A percentile compares a stretch with the other conserved stretches of the same genome.
Conservation (phyloP, 2,329 filamentous ascomycete species). For the Neodidymelliopsis sp. region DNA sequence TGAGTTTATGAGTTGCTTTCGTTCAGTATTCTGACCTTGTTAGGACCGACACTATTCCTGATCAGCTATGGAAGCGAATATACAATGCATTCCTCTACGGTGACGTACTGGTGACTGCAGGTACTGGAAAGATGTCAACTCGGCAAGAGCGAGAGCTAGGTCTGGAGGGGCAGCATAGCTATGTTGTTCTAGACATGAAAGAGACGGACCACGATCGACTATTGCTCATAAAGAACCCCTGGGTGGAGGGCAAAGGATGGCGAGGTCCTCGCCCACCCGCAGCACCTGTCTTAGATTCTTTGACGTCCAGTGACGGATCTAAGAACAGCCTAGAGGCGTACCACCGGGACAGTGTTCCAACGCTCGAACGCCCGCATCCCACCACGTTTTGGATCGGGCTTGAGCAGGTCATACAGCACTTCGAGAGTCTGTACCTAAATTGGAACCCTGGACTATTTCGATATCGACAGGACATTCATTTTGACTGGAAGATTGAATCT, state of each 20-base stretch:
- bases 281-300: slow-evolving; percentile 25
- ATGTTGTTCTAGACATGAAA: slow-evolving; percentile 83
- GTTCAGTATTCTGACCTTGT: slow-evolving; percentile 11
- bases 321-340: slow-evolving; percentile 30
- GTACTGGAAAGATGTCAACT: slow-evolving; percentile 81
- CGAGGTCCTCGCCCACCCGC: slow-evolving; percentile 57
- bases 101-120: slow-evolving; percentile 87
- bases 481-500: slow-evolving; percentile 74
- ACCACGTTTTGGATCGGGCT: slow-evolving; percentile 96
- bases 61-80: slow-evolving; percentile 79
- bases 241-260: slow-evolving; percentile 83
- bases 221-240: slow-evolving; percentile 93
- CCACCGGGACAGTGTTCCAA: slow-evolving; percentile 38
- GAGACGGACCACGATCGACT: slow-evolving; percentile 69
- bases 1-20: slow-evolving; percentile 39
- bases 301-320: slow-evolving; percentile 24
- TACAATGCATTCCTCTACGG: slow-evolving; percentile 76
- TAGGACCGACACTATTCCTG: slow-evolving; percentile 78
- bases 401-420: slow-evolving; percentile 87
- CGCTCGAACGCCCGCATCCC: slow-evolving; percentile 55
- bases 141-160: slow-evolving; percentile 82
- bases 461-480: slow-evolving; percentile 86
- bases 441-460: slow-evolving; percentile 91
- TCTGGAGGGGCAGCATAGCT: slow-evolving; percentile 89
- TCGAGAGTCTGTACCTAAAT: slow-evolving; percentile 95